These are phyloP conservation scores for Harrya chromipes DNA, from an alignment of 768 basidiomycete genomes.

Conservation along the genomic window DNA sequence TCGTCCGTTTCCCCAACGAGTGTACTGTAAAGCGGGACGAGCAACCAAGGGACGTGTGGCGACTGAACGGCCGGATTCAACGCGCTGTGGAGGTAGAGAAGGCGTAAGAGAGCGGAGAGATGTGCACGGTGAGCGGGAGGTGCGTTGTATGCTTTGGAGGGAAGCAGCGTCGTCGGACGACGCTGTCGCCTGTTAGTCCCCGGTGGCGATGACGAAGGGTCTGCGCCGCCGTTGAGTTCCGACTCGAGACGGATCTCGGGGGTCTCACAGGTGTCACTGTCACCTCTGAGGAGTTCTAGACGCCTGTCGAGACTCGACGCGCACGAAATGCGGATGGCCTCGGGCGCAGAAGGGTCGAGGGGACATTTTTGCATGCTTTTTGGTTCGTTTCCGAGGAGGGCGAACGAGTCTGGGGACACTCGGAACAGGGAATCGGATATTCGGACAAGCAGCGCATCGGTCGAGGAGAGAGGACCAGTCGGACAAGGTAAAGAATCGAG, in stretches of 20 bases:
- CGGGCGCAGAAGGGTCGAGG: conserved; percentile 44
- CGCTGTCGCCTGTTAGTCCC: conserved; percentile 26
- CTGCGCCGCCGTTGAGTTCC: conserved; percentile 15
- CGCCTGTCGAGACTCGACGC: conserved; percentile 55
- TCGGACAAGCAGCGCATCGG: conserved; percentile 48
- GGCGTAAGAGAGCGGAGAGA: conserved; percentile 59
- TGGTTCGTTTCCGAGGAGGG: conserved; percentile 49
- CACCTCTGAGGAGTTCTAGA: conserved; percentile 41
- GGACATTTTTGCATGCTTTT: conserved; percentile 46
- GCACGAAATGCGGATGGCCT: conserved; percentile 46
- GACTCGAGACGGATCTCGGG: conserved; percentile 43
- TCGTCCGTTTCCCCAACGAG: conserved; percentile 59
- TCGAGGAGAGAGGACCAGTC: conserved; percentile 34
- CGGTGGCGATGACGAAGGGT: not conserved
- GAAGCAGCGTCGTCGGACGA: conserved; percentile 43
- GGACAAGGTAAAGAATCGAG: conserved; percentile 45
- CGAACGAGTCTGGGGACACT: conserved; percentile 50
- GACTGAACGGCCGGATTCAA: conserved; percentile 73
- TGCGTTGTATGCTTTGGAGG: conserved; percentile 43
- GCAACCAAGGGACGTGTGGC: conserved; percentile 63
- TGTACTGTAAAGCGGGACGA: conserved; percentile 66
- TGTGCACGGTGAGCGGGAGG: conserved; percentile 57
- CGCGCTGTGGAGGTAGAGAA: conserved; percentile 67
- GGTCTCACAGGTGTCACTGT: conserved; percentile 17
- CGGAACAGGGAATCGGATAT: conserved; percentile 55